Percentiles rank a stretch among this genome's conserved stretches.
phyloP scores from a whole-genome alignment of 2,329 filamentous ascomycete species.

The Colletotrichum sp. region DNA sequence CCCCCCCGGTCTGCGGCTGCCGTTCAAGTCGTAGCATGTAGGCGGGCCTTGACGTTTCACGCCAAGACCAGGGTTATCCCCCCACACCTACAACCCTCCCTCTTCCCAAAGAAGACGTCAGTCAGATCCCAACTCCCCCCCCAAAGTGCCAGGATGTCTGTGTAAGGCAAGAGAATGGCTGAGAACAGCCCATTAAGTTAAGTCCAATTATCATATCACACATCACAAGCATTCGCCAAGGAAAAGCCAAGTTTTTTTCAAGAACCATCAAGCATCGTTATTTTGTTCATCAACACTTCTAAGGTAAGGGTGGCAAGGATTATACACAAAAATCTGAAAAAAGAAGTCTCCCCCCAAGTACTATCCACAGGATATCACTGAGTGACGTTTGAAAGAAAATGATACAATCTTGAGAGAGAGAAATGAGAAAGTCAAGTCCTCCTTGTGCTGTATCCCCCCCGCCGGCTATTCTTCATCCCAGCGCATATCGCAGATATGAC shows the following conservation, averaged over 20 bases:
- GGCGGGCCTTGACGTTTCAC: neutral
- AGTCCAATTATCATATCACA: neutral
- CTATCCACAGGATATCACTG: constrained; percentile 19
- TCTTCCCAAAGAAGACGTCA: neutral
- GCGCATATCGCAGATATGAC: neutral
- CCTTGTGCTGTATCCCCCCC: neutral
- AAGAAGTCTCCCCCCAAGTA: neutral
- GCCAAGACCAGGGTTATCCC: neutral
- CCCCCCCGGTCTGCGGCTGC: neutral
- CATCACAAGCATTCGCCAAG: neutral
- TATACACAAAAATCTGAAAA: neutral
- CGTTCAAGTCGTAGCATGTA: neutral
- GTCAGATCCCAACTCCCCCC: neutral
- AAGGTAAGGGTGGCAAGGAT: neutral
- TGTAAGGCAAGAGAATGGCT: neutral
- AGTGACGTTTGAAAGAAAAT: neutral
- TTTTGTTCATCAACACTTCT: constrained; percentile 1
- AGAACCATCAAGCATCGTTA: constrained; percentile 17
- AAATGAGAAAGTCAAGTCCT: neutral
- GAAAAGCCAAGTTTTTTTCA: neutral
- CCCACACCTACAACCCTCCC: neutral
- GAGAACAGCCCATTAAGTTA: neutral
- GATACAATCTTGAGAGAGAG: neutral
- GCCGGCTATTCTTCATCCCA: neutral
- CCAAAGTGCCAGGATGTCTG: too few relatives aligned